phyloP scores from a whole-genome alignment of 2,329 filamentous ascomycete species.

The Torrubiellomyces zombiae region DNA sequence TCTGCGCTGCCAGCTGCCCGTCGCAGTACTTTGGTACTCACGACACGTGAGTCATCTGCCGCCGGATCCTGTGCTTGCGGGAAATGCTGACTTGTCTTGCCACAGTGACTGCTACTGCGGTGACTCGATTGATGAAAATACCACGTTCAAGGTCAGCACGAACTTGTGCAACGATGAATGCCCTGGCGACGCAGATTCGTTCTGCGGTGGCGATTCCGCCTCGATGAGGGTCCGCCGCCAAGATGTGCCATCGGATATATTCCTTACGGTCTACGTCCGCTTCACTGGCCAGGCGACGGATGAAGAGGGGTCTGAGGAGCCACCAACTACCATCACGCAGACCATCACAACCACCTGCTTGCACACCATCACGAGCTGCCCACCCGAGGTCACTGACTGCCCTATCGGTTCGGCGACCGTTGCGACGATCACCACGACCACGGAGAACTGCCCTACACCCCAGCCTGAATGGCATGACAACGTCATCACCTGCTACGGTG shows the following conservation, averaged over 20 bases:
- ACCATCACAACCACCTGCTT: slow-evolving; percentile 13
- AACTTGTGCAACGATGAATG: slow-evolving; percentile 11
- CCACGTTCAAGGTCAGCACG: slow-evolving; percentile 4
- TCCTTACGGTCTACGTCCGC: too few species aligned
- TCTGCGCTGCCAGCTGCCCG: slow-evolving; percentile 10
- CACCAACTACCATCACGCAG: slow-evolving; percentile 7
- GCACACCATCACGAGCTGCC: slow-evolving; percentile 14
- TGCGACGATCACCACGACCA: slow-evolving; percentile 10
- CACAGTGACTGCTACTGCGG: slow-evolving; percentile 16
- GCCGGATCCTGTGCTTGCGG: not conserved
- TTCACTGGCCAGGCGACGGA: too few species aligned
- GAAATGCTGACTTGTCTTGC: slow-evolving; percentile 2
- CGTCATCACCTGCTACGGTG: slow-evolving; percentile 19
- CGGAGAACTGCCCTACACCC: slow-evolving; percentile 7
- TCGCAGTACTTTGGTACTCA: slow-evolving; percentile 11
- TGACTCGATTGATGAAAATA: slow-evolving; percentile 3
- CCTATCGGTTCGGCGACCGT: slow-evolving; percentile 8
- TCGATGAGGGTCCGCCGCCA: too few species aligned
- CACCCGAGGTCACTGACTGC: slow-evolving; percentile 10
- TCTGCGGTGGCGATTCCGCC: slow-evolving; percentile 11
- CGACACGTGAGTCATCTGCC: slow-evolving; percentile 8
- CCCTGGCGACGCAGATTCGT: slow-evolving; percentile 10
- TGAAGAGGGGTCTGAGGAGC: too few species aligned
- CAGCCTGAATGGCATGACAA: slow-evolving; percentile 11
- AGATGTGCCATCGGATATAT: too few species aligned